Evolutionary conservation across 139 green algal genomes (phyloP), one percentile per base, ranked within the genome.

Genomic region (Mesotaenium endlicherianum): DNA sequence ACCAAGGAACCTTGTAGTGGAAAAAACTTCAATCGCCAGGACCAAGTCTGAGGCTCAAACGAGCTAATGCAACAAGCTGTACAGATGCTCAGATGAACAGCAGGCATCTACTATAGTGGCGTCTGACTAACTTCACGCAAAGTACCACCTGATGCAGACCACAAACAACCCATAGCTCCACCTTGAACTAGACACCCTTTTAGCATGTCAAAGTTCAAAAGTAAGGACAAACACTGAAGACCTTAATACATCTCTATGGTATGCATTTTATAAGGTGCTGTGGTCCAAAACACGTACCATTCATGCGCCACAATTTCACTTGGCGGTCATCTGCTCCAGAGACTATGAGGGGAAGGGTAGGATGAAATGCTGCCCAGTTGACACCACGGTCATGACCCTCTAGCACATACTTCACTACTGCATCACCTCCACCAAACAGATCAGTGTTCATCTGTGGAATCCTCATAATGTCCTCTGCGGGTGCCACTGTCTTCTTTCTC

Each of bases 301-400:
- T 99, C 93, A 98, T 98, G 75, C 96, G 92, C 96, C 96, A 99
- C 34, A 99, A 93, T 90, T 99, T 99, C 85, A 99, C 94, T 87
- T 98, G 95, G 6, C 97, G 91, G 89, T 99, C 97, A 82, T 99
- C 97, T n/a, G 97, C 97, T 14, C 97, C 97, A 20, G 94, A 98
- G 50, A 99, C 96, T 42, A 99, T 98, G 49, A 99, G 92, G 1
- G 97, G 97, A 58, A 99, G 92, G 0, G 91, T 95, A 80, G 97
- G 97, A 90, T 99, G 97, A 92, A 99, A 99, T 5, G 93, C 88
- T 1, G 94, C 97, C 97, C 97, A 99, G 91, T 99, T 99, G 3
- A 99, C 97, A 4, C 97, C 97, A 3, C 97, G 89, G 90, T 99
- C 97, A 83, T 99, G 97, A 3, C 97, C 97, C 88, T 99, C 97